These are phyloP conservation scores for Gloeophyllum trabeum DNA, from an alignment of 768 basidiomycete species.

Conservation along the genomic window DNA sequence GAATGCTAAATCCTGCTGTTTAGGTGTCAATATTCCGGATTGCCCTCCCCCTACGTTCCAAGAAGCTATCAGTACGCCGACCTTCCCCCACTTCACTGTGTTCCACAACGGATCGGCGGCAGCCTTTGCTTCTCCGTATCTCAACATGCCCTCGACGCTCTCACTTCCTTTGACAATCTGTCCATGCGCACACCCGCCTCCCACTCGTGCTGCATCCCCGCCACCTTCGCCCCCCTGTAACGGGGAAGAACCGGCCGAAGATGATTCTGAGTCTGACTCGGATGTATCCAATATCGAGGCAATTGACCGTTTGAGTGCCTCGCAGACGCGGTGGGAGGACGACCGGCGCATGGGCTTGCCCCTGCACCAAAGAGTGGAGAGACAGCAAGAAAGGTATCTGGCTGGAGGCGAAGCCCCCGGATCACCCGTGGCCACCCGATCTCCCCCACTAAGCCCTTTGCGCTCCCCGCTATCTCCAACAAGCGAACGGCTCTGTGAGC, in stretches of 20 bases:
- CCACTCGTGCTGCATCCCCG: neutral
- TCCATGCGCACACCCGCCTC: neutral
- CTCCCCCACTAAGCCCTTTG: too few species aligned
- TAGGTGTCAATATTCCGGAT: conserved; percentile 29
- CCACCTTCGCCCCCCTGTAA: conserved; percentile 4
- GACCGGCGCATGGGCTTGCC: conserved; percentile 31
- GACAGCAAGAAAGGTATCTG: conserved; percentile 20
- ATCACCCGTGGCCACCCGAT: too few species aligned
- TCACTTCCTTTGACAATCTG: neutral
- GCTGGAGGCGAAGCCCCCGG: too few species aligned
- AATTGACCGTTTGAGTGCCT: conserved; percentile 34
- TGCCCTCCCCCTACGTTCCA: conserved; percentile 71
- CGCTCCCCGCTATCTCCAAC: too few species aligned
- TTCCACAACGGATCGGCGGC: conserved; percentile 14
- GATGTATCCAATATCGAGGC: conserved; percentile 37
- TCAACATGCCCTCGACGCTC: neutral
- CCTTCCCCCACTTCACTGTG: conserved; percentile 28
- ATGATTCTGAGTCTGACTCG: conserved; percentile 26
- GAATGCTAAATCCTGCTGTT: neutral
- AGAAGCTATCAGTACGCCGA: conserved; percentile 44
- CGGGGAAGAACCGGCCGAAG: conserved; percentile 2
- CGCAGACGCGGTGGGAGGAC: conserved; percentile 27
- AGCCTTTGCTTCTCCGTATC: conserved; percentile 15
- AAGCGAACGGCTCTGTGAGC: too few species aligned
- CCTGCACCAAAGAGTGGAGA: conserved; percentile 26